Conservation (phyloP, 495 filamentous ascomycete species). For the Evansstolkia leycettana region DNA sequence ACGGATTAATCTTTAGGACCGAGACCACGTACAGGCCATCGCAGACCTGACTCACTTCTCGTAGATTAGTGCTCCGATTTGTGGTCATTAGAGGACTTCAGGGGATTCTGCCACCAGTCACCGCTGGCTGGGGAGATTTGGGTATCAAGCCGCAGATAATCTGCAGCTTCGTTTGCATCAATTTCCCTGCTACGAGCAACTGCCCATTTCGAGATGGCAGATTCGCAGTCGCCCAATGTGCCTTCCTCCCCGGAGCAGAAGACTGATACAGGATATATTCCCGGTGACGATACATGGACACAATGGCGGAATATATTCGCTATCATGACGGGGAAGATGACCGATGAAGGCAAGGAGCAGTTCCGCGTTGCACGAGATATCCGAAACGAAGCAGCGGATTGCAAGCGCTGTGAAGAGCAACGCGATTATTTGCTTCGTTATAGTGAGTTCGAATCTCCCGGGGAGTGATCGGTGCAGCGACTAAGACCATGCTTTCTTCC, state of each 20-base stretch:
- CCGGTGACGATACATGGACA: constrained; percentile 49
- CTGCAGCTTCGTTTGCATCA: background rate
- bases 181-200: too few relatives aligned
- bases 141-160: constrained; percentile 1
- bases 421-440: constrained; percentile 69
- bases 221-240: constrained; percentile 15
- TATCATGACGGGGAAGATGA: constrained; percentile 59
- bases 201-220: constrained; percentile 23
- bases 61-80: background rate
- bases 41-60: background rate
- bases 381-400: constrained; percentile 57
- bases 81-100: background rate
- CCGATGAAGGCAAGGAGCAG: constrained; percentile 50
- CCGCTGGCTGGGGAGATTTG: constrained; percentile 24
- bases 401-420: constrained; percentile 62
- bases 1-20: too few relatives aligned
- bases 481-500: constrained; percentile 5
- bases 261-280: constrained; percentile 26
- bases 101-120: constrained; percentile 17
- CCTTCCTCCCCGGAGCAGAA: constrained; percentile 10
- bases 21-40: too few relatives aligned
- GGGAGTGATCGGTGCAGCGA: background rate
- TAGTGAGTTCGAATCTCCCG: constrained; percentile 34
- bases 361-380: constrained; percentile 59
- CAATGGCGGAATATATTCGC: constrained; percentile 73